These are phyloP conservation scores for Quercus phellos DNA, from an alignment of 331 rosid genomes.

Conservation along the genomic window DNA sequence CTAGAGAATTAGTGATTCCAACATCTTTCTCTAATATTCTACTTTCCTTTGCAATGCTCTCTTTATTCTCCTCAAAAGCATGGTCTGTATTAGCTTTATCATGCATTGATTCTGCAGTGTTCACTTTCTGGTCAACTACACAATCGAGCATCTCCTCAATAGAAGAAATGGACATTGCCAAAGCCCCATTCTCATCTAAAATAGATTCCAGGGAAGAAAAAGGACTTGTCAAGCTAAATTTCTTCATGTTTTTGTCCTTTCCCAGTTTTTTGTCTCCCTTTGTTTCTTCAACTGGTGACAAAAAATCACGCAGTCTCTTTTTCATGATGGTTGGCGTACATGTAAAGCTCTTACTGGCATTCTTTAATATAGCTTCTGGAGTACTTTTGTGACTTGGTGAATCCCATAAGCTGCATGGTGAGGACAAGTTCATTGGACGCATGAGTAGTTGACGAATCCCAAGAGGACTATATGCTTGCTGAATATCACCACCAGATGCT, in stretches of 20 bases:
- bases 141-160: not conserved
- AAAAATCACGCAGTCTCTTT: slow-evolving; percentile 69
- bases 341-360: slow-evolving; percentile 79
- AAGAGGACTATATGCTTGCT: slow-evolving; percentile 92
- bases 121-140: slow-evolving; percentile 35
- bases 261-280: slow-evolving; percentile 68
- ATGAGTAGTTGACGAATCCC: slow-evolving; percentile 92
- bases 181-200: slow-evolving; percentile 51
- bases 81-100: slow-evolving; percentile 44
- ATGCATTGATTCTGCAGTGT: slow-evolving; percentile 28
- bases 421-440: slow-evolving; percentile 77
- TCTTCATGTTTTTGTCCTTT: slow-evolving; percentile 31
- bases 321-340: slow-evolving; percentile 81
- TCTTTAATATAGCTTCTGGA: slow-evolving; percentile 66
- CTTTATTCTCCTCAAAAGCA: slow-evolving; percentile 25
- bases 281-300: slow-evolving; percentile 78
- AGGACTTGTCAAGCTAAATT: slow-evolving; percentile 47
- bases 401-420: slow-evolving; percentile 89
- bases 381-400: slow-evolving; percentile 67
- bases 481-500: slow-evolving; percentile 73
- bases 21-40: slow-evolving; percentile 27
- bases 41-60: slow-evolving; percentile 17
- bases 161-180: slow-evolving; percentile 16
- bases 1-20: slow-evolving; percentile 31
- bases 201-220: slow-evolving; percentile 74